phyloP scores from a whole-genome alignment of 116 monocot species.

The Iris pallida region DNA sequence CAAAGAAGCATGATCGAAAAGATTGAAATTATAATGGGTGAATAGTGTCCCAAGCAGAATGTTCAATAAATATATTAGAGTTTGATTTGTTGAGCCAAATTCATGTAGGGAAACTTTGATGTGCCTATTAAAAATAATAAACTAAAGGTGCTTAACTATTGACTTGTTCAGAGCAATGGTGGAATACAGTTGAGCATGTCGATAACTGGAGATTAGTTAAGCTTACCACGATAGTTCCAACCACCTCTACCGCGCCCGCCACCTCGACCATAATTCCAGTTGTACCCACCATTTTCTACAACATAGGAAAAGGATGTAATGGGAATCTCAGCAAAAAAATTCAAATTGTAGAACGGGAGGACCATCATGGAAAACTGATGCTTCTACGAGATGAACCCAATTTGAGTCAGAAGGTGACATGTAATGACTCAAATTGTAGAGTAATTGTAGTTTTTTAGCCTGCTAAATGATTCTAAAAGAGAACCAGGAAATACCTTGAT shows the following conservation, averaged over 20 bases:
- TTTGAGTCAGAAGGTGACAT: no score
- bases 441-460: no score
- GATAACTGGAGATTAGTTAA: neutral
- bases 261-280: slow-evolving; percentile 38
- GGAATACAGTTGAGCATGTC: no score
- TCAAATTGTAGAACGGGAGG: neutral
- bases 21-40: neutral
- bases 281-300: slow-evolving; percentile 67
- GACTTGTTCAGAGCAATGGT: neutral
- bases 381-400: no score
- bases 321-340: neutral
- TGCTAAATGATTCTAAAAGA: no score
- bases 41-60: neutral
- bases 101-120: neutral
- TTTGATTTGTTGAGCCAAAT: neutral
- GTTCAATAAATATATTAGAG: neutral
- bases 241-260: slow-evolving; percentile 58
- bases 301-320: slow-evolving; percentile 1
- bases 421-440: no score
- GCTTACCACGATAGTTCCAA: slow-evolving; percentile 40
- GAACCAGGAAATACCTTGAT: neutral
- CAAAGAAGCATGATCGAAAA: no score
- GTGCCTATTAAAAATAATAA: neutral
- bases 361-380: no score
- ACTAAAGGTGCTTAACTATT: neutral